phyloP scores from a whole-genome alignment of 306 rosid species.

The Rosa multiflora region DNA sequence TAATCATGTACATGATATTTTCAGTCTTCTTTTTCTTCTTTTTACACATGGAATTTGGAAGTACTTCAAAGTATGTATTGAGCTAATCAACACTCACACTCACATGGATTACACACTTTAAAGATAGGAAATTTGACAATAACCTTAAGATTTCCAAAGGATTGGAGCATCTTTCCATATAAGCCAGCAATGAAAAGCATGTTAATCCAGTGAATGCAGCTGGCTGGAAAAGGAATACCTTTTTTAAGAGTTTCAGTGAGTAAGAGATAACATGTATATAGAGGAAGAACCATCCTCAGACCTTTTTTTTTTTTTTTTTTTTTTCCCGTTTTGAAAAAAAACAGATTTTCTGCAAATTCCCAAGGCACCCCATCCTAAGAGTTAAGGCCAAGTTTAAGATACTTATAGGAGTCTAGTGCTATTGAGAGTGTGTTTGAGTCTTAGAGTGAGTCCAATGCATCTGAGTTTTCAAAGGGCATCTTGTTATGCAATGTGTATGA shows the following conservation, averaged over 20 bases:
- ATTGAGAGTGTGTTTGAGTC: not conserved
- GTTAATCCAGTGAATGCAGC: not conserved
- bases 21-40: not conserved
- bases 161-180: not conserved
- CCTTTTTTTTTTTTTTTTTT: no score
- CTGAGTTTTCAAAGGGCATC: not conserved
- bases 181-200: not conserved
- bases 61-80: not conserved
- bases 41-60: not conserved
- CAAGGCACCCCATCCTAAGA: not conserved
- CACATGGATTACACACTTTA: not conserved
- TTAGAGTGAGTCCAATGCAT: not conserved
- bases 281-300: not conserved
- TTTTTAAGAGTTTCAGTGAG: not conserved
- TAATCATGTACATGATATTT: not conserved
- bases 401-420: not conserved
- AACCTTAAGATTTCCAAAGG: not conserved
- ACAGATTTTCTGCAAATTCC: no score
- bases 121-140: not conserved
- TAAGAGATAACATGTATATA: not conserved
- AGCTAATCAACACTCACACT: not conserved
- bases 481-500: not conserved
- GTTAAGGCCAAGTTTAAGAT: not conserved
- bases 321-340: no score
- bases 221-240: not conserved